Evolutionary conservation across 169 alveolate genomes (phyloP).

Genomic region (Plasmodium sp.): DNA sequence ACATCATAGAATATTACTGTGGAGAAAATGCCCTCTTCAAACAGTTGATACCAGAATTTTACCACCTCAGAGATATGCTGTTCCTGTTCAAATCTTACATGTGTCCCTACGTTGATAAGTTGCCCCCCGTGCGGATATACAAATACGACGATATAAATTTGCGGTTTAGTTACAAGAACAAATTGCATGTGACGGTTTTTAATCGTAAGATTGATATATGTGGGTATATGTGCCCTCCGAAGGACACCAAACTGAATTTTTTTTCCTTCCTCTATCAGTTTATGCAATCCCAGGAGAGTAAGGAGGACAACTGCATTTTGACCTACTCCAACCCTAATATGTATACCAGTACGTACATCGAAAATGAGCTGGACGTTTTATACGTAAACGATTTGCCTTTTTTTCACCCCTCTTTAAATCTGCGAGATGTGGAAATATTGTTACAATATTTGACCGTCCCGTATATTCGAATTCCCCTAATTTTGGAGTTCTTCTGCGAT

Average conservation of each 20-base stretch:
- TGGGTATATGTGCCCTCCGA: conserved; percentile 69
- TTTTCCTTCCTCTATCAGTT: conserved; percentile 65
- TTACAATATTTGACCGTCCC: conserved; percentile 89
- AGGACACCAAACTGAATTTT: conserved; percentile 78
- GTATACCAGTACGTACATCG: conserved; percentile 69
- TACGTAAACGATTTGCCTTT: conserved; percentile 83
- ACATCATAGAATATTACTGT: conserved; percentile 71
- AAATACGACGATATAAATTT: conserved; percentile 69
- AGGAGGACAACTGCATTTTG: conserved; percentile 37
- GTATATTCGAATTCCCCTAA: conserved; percentile 88
- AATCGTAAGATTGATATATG: conserved; percentile 61
- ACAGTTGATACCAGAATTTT: conserved; percentile 71
- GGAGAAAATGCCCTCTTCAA: conserved; percentile 53
- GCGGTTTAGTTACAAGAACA: conserved; percentile 52
- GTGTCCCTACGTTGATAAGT: conserved; percentile 75
- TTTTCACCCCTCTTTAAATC: conserved; percentile 81
- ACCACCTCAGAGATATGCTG: conserved; percentile 73
- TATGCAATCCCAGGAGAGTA: conserved; percentile 60
- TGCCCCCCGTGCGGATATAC: conserved; percentile 45
- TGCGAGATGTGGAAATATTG: conserved; percentile 85
- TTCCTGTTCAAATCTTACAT: conserved; percentile 66
- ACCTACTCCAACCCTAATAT: conserved; percentile 73
- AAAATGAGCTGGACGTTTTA: conserved; percentile 86
- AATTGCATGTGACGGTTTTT: conserved; percentile 45
- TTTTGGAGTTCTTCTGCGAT: conserved; percentile 86